These are phyloP conservation scores for Cryptococcus sp. DNA, from an alignment of 1,284 basidiomycete genomes.

Conservation along the genomic window DNA sequence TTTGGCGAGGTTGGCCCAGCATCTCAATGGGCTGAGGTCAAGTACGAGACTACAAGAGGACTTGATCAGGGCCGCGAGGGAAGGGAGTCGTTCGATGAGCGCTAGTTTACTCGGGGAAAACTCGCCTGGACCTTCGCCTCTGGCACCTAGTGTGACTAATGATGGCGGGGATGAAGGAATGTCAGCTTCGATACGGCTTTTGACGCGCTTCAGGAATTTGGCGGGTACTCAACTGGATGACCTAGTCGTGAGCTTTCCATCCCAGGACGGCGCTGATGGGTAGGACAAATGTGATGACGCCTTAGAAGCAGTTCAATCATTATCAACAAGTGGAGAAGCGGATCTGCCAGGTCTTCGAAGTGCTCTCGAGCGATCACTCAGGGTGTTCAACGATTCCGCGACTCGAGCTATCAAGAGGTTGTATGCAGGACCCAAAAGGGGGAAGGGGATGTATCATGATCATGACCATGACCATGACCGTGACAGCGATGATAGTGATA, in stretches of 20 bases:
- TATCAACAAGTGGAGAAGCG: constrained; percentile 11
- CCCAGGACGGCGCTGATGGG: background rate
- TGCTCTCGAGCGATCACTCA: constrained; percentile 63
- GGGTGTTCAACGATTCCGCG: constrained; percentile 60
- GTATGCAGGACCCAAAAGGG: constrained; percentile 55
- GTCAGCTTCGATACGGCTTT: constrained; percentile 52
- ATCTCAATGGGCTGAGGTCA: constrained; percentile 77
- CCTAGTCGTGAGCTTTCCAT: constrained; percentile 60
- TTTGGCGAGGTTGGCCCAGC: constrained; percentile 81
- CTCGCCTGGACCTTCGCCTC: too few species aligned
- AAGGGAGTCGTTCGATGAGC: constrained; percentile 46
- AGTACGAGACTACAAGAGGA: constrained; percentile 79
- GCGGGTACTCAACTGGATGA: constrained; percentile 71
- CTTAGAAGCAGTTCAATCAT: constrained; percentile 37
- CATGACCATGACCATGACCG: too few species aligned
- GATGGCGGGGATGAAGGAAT: background rate
- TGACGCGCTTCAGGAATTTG: constrained; percentile 76
- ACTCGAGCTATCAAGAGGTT: constrained; percentile 74
- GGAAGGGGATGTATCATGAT: constrained; percentile 24
- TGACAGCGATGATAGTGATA: constrained; percentile 14
- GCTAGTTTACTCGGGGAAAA: too few species aligned
- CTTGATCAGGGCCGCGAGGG: constrained; percentile 61
- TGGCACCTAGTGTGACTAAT: too few species aligned
- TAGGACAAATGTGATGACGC: constrained; percentile 36
- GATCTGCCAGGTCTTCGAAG: constrained; percentile 63